Evolutionary conservation across 2,329 filamentous ascomycete species (phyloP), one percentile per base, ranked within the genome.

Genomic region (Knoxdaviesia capensis): DNA sequence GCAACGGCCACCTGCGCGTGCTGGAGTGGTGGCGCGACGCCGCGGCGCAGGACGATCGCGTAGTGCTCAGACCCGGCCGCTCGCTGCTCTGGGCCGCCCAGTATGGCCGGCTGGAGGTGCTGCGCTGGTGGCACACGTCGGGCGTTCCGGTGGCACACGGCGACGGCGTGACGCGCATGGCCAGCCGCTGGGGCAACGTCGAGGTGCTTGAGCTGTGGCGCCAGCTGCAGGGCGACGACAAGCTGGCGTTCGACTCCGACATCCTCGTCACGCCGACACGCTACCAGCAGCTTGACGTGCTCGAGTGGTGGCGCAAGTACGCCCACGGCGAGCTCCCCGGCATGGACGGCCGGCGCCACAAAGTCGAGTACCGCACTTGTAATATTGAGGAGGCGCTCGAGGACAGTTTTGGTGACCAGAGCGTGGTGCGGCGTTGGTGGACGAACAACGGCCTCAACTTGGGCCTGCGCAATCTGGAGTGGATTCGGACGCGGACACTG

Each of bases 341-440:
- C 36, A 72, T 66, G 69, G 59, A 65, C 36, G 69, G 68, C 10
- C 60, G 65, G 32, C 63, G 63, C 47, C 68, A 87, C 50, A 70
- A 73, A 41, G 86, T 94, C 30, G 85, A 93, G 57, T 94, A 94
- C 59, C 87, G 88, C 57, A 93, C 85, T 1, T 94, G 86, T 57
- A 86, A 93, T 57, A 90, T 96, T 46, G 87, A 94, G 56, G 88
- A 94, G 59, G 87, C 87, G 1, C 67, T 94, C 35, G 87, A 94
- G 56, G 87, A 94, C 55, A 83, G 84, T 28, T 72, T 88, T 40
- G 72, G 71, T 6, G 77, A 80, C 43, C 80, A 85, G 47, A 74
- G 77, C 48, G 69, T 71, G 34, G 83, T 93, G 11, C 66, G 83
- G 44, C 67, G 70, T 47, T 96, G 88, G 88, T 96, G 88, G 88